These are phyloP conservation scores for Cladosporium halotolerans DNA, from an alignment of 2,329 filamentous ascomycete species.

Conservation along the genomic window DNA sequence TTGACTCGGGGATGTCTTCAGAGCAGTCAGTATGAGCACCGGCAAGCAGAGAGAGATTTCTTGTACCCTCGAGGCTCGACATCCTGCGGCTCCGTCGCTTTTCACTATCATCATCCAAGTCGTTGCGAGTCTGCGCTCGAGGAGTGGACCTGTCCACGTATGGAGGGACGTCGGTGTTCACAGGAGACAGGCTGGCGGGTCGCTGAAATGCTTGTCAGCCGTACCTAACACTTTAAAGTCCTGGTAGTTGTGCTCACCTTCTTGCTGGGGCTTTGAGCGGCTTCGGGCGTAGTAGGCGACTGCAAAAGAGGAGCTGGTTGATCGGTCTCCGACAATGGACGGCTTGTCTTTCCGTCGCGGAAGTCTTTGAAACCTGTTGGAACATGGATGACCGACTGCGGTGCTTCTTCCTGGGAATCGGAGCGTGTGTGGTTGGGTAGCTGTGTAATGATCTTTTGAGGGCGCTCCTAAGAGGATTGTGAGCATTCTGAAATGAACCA, in stretches of 20 bases:
- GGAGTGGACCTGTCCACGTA: constrained; percentile 68
- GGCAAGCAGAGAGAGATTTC: constrained; percentile 11
- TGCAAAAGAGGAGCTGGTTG: constrained; percentile 24
- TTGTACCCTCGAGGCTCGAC: constrained; percentile 67
- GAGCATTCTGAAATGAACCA: background rate
- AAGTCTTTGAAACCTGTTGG: constrained; percentile 77
- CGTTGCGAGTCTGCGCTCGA: constrained; percentile 73
- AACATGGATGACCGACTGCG: constrained; percentile 85
- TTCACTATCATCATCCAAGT: constrained; percentile 56
- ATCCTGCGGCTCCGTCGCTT: constrained; percentile 56
- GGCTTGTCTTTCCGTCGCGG: constrained; percentile 1
- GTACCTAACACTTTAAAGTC: constrained; percentile 7
- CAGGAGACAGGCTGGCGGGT: constrained; percentile 50
- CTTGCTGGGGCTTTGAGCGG: constrained; percentile 24
- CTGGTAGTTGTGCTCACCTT: constrained; percentile 17
- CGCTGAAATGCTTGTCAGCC: constrained; percentile 28
- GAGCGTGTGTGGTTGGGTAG: constrained; percentile 38
- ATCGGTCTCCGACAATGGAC: constrained; percentile 9
- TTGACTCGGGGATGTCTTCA: constrained; percentile 41
- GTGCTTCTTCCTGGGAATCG: constrained; percentile 62
- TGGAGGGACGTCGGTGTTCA: constrained; percentile 65
- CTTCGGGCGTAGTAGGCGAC: constrained; percentile 32
- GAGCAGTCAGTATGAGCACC: constrained; percentile 9
- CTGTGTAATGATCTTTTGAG: constrained; percentile 42
- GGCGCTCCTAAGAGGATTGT: constrained; percentile 24